Percentiles rank a stretch among this genome's conserved stretches.
These are phyloP conservation scores for Fusarium scirpi DNA, from an alignment of 2,329 filamentous ascomycete genomes.

Conservation along the genomic window DNA sequence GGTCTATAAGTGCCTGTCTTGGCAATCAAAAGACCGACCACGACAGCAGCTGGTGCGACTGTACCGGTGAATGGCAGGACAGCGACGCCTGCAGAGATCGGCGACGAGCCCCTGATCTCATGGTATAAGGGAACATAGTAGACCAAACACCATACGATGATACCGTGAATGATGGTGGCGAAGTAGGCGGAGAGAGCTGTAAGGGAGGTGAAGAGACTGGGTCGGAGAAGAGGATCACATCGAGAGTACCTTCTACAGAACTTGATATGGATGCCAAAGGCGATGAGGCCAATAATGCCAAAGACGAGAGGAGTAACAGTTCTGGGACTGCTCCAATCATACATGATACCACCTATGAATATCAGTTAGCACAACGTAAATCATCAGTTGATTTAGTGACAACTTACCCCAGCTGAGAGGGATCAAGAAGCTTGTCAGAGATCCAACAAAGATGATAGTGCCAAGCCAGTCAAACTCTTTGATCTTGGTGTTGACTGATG, in stretches of 20 bases:
- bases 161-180: constrained; percentile 40
- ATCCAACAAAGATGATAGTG: constrained; percentile 68
- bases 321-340: constrained; percentile 71
- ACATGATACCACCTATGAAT: constrained; percentile 69
- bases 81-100: constrained; percentile 58
- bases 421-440: constrained; percentile 59
- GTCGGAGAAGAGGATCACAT: constrained; percentile 41
- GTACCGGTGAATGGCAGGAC: constrained; percentile 71
- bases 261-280: constrained; percentile 37
- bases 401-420: constrained; percentile 42
- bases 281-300: constrained; percentile 58
- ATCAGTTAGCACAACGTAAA: constrained; percentile 2
- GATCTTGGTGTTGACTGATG: constrained; percentile 25
- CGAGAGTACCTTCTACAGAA: constrained; percentile 36
- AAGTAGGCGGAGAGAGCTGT: constrained; percentile 42
- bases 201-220: constrained; percentile 42
- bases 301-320: constrained; percentile 72
- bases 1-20: constrained; percentile 70
- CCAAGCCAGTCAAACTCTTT: constrained; percentile 71
- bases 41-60: constrained; percentile 69
- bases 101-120: constrained; percentile 39
- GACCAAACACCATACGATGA: constrained; percentile 39
- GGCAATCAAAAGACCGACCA: constrained; percentile 67
- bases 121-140: constrained; percentile 44
- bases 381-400: not conserved